phyloP scores from a whole-genome alignment of 1,139 yeast genomes.

The Hyphopichia burtonii region DNA sequence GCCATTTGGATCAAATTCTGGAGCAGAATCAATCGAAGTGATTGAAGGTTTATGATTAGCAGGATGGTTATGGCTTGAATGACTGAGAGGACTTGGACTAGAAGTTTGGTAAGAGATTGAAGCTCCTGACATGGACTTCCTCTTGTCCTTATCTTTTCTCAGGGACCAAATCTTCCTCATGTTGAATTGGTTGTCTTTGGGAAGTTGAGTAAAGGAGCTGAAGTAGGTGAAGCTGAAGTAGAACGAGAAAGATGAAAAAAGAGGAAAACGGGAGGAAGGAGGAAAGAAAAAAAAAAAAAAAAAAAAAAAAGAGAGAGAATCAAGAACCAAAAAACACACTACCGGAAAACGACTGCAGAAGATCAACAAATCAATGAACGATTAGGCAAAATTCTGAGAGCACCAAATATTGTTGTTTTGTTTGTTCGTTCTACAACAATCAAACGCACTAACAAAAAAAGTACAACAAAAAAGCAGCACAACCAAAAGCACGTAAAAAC shows the following conservation, averaged over 20 bases:
- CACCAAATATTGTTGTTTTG: too few relatives aligned
- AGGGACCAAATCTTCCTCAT: conserved; percentile 34
- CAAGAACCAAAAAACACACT: neutral
- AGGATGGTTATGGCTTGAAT: conserved; percentile 6
- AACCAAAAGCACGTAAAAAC: too few relatives aligned
- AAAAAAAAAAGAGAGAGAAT: neutral
- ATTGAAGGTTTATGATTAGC: conserved; percentile 7
- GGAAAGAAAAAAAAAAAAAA: neutral
- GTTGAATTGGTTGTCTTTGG: too few relatives aligned
- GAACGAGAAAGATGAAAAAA: neutral
- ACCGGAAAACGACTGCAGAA: neutral
- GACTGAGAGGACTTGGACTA: neutral
- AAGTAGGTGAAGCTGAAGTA: neutral
- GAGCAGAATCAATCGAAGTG: conserved; percentile 5
- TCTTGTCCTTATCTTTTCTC: conserved; percentile 29
- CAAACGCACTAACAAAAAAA: too few relatives aligned
- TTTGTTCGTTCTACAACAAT: too few relatives aligned
- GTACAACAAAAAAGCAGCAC: too few relatives aligned
- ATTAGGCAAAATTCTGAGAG: too few relatives aligned
- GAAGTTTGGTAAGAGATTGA: neutral
- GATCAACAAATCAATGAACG: neutral
- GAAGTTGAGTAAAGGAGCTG: too few relatives aligned
- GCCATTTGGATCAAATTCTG: conserved; percentile 5
- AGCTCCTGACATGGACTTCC: conserved; percentile 20
- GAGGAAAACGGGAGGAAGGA: neutral